Evolutionary conservation across 1,139 yeast species (phyloP).

Genomic region (Candida sanyaensis): DNA sequence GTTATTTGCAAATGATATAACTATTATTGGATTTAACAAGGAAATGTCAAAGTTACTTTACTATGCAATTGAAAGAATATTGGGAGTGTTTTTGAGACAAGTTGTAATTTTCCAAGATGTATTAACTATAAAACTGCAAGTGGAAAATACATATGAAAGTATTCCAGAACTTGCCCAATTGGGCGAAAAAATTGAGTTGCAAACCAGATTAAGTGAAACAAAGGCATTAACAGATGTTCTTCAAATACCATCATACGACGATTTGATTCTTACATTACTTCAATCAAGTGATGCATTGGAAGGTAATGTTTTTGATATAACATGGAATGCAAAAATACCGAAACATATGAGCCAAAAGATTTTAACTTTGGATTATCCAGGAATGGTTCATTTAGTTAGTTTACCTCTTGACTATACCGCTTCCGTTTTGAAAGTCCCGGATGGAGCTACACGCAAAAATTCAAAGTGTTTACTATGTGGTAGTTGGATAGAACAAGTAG

Average conservation of each 20-base stretch:
- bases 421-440: conserved; percentile 24
- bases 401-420: conserved; percentile 38
- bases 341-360: conserved; percentile 24
- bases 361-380: conserved; percentile 38
- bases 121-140: conserved; percentile 27
- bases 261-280: conserved; percentile 18
- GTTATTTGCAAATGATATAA: conserved; percentile 4
- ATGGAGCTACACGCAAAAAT: conserved; percentile 25
- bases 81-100: conserved; percentile 40
- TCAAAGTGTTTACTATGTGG: conserved; percentile 39
- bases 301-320: conserved; percentile 23
- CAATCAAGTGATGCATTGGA: conserved; percentile 22
- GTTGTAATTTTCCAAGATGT: conserved; percentile 36
- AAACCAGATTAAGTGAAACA: conserved; percentile 4
- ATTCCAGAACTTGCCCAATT: conserved; percentile 20
- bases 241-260: conserved; percentile 22
- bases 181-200: conserved; percentile 5
- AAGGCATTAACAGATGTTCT: conserved; percentile 23
- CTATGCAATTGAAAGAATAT: conserved; percentile 29
- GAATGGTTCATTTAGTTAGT: conserved; percentile 38
- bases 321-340: conserved; percentile 29
- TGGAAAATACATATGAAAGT: conserved; percentile 27
- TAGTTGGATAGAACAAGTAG: conserved; percentile 18
- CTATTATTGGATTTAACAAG: background rate
- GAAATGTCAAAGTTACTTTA: conserved; percentile 17